Percentiles rank a stretch among this genome's conserved stretches.
These are phyloP conservation scores for Funneliformis geosporum DNA, from an alignment of 192 early-diverging fungal genomes.

Conservation along the genomic window DNA sequence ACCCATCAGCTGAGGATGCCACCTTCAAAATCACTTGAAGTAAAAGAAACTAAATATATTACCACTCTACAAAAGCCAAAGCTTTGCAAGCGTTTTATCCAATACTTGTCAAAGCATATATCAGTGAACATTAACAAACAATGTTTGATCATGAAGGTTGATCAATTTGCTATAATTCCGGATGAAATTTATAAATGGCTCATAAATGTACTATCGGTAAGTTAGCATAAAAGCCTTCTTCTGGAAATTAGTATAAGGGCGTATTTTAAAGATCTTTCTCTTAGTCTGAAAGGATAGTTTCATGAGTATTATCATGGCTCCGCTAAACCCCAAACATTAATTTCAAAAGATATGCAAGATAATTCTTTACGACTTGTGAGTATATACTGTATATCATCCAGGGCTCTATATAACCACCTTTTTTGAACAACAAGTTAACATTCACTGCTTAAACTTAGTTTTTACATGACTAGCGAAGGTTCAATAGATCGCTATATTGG, in stretches of 20 bases:
- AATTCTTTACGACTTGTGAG: too few species aligned
- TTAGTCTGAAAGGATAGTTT: slow-evolving; percentile 30
- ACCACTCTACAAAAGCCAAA: neutral
- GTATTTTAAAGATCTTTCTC: slow-evolving; percentile 6
- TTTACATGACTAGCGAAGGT: slow-evolving; percentile 23
- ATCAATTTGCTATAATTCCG: slow-evolving; percentile 3
- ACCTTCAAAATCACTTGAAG: neutral
- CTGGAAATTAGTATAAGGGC: neutral
- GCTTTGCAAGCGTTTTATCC: neutral
- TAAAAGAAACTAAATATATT: neutral
- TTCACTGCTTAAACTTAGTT: slow-evolving; percentile 21
- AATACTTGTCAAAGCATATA: slow-evolving; percentile 13
- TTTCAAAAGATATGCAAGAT: slow-evolving; percentile 22
- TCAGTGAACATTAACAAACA: neutral
- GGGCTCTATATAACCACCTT: neutral
- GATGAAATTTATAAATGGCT: slow-evolving; percentile 9
- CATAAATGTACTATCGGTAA: slow-evolving; percentile 18
- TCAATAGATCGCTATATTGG: slow-evolving; percentile 22
- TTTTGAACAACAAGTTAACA: slow-evolving; percentile 10
- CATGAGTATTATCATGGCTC: slow-evolving; percentile 2
- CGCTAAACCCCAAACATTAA: slow-evolving; percentile 4
- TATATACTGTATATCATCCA: slow-evolving; percentile 11
- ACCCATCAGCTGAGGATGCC: neutral
- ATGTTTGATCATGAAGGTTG: neutral
- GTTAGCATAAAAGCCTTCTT: slow-evolving; percentile 17